phyloP scores from a whole-genome alignment of 768 basidiomycete genomes.

The Russula olivacea region DNA sequence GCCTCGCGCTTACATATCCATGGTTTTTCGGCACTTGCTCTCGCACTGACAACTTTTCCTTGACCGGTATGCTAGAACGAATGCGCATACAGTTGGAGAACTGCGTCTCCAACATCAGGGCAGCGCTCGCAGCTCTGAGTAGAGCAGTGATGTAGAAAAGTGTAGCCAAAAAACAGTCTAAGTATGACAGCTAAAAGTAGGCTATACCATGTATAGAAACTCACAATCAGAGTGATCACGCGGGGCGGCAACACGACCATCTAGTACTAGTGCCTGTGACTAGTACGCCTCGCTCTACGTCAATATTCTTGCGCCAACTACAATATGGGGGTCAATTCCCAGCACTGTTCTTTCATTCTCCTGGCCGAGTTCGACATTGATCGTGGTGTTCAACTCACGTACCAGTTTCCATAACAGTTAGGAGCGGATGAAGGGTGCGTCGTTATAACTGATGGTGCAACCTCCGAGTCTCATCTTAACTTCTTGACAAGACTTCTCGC shows the following conservation, averaged over 20 bases:
- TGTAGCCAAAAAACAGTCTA: not conserved
- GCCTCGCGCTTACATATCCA: not conserved
- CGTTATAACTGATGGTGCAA: not conserved
- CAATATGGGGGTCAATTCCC: constrained; percentile 53
- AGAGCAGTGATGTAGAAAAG: constrained; percentile 13
- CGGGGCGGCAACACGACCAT: too few relatives aligned
- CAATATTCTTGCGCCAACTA: not conserved
- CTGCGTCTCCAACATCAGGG: constrained; percentile 21
- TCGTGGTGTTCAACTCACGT: constrained; percentile 86
- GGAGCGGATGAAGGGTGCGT: constrained; percentile 91
- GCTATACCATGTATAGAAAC: constrained; percentile 8
- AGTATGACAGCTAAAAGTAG: not conserved
- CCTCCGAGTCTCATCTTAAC: not conserved
- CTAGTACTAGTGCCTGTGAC: too few relatives aligned
- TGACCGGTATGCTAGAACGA: constrained; percentile 9
- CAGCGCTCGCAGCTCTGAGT: constrained; percentile 13
- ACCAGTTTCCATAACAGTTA: constrained; percentile 92
- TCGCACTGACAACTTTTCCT: not conserved
- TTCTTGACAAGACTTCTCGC: constrained; percentile 66
- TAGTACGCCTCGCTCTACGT: not conserved
- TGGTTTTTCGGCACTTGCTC: not conserved
- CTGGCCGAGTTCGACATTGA: constrained; percentile 99
- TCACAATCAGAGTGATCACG: not conserved
- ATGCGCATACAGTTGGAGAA: constrained; percentile 19
- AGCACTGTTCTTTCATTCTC: constrained; percentile 87